Conservation (phyloP, 2,329 filamentous ascomycete genomes). For the Ceratocystis destructans region DNA sequence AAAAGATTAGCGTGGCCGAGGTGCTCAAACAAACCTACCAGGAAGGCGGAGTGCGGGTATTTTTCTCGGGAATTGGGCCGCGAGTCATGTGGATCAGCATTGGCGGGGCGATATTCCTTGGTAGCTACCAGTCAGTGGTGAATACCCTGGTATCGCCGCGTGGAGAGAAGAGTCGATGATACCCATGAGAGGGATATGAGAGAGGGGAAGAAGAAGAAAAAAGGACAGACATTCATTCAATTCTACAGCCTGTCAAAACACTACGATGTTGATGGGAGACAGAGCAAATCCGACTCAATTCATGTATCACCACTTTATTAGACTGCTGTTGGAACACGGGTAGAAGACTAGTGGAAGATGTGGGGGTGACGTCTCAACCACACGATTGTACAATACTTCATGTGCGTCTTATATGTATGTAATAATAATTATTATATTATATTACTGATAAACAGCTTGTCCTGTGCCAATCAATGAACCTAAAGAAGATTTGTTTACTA, state of each 20-base stretch:
- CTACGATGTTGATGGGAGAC: not conserved
- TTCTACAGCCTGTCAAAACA: not conserved
- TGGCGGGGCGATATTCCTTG: slow-evolving; percentile 86
- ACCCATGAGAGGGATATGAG: not conserved
- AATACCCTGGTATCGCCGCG: slow-evolving; percentile 34
- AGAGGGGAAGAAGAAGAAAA: not conserved
- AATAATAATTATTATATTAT: not conserved
- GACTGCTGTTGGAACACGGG: not conserved
- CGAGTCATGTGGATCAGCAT: slow-evolving; percentile 89
- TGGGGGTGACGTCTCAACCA: too few relatives aligned
- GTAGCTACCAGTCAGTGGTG: slow-evolving; percentile 79
- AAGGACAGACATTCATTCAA: not conserved
- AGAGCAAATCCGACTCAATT: not conserved
- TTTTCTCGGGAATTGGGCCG: slow-evolving; percentile 66
- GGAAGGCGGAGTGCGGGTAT: slow-evolving; percentile 51
- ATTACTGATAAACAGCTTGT: too few relatives aligned
- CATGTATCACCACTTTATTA: slow-evolving; percentile 6
- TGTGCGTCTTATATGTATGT: not conserved
- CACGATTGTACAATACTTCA: not conserved
- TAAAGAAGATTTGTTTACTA: not conserved
- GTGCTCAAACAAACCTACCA: slow-evolving; percentile 52
- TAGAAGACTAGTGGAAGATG: not conserved
- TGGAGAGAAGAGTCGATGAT: not conserved
- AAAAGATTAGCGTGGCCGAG: slow-evolving; percentile 43
- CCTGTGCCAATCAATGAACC: not conserved